These are phyloP conservation scores for Pythium folliculosum DNA, from an alignment of 352 stramenopile genomes.

Conservation along the genomic window DNA sequence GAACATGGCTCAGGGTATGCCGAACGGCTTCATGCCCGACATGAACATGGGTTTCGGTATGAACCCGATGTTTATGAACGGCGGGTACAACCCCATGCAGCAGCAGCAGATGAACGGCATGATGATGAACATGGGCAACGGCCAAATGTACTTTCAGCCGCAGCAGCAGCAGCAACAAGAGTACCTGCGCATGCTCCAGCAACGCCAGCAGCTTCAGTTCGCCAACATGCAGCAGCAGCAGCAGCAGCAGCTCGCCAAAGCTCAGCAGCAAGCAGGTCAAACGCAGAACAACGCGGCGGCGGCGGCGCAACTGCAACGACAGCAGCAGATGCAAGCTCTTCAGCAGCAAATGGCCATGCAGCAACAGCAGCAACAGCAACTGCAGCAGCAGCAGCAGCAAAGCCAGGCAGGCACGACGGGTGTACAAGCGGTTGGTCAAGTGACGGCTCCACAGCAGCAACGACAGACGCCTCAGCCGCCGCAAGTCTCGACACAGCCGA, in stretches of 20 bases:
- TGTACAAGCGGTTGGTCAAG: constrained; percentile 15
- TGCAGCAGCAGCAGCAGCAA: neutral
- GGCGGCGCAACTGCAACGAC: constrained; percentile 22
- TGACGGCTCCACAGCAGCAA: constrained; percentile 6
- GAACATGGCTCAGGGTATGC: constrained; percentile 46
- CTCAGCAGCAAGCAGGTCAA: constrained; percentile 18
- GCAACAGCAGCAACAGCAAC: neutral
- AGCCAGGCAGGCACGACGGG: constrained; percentile 3
- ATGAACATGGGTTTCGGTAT: constrained; percentile 66
- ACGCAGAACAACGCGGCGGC: constrained; percentile 16
- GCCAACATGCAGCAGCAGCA: constrained; percentile 28
- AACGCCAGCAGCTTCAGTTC: constrained; percentile 43
- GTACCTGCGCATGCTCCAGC: constrained; percentile 73
- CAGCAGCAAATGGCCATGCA: constrained; percentile 39
- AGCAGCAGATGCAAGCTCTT: constrained; percentile 34
- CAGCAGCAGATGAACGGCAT: constrained; percentile 47
- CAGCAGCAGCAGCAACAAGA: constrained; percentile 75
- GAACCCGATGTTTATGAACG: constrained; percentile 71
- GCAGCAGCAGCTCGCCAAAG: constrained; percentile 19
- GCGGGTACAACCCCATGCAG: constrained; percentile 59
- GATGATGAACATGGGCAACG: constrained; percentile 62
- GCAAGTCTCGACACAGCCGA: constrained; percentile 9
- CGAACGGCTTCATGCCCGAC: constrained; percentile 30
- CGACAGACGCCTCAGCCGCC: constrained; percentile 14
- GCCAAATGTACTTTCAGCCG: constrained; percentile 65